phyloP scores from a whole-genome alignment of 2,329 filamentous ascomycete genomes.

The Aureobasidium vineae region DNA sequence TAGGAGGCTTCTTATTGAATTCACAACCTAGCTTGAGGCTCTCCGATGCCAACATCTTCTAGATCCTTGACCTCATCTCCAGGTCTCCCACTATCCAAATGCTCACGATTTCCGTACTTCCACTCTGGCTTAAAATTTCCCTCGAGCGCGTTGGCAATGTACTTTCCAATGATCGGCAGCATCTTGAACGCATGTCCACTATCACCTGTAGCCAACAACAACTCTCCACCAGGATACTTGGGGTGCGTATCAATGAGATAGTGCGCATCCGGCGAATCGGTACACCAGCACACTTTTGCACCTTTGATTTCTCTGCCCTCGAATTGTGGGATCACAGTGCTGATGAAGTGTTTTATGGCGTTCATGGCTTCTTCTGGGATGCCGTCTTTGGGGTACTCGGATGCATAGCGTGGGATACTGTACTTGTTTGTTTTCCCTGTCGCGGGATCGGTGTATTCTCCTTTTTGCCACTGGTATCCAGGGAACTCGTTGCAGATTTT shows the following conservation, averaged over 20 bases:
- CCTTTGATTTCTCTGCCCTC: constrained; percentile 50
- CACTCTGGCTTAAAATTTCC: constrained; percentile 32
- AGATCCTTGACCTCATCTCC: constrained; percentile 30
- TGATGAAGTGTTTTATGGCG: constrained; percentile 18
- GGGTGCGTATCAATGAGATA: constrained; percentile 56
- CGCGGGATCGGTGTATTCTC: constrained; percentile 11
- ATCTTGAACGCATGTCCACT: constrained; percentile 57
- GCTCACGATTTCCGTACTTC: constrained; percentile 17
- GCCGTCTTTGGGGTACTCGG: constrained; percentile 13
- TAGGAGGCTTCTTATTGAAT: neutral
- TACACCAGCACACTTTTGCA: constrained; percentile 57
- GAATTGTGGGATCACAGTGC: constrained; percentile 50
- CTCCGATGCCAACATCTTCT: constrained; percentile 28
- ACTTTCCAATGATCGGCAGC: constrained; percentile 52
- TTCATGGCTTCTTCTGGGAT: constrained; percentile 27
- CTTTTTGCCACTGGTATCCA: constrained; percentile 43
- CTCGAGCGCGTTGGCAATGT: constrained; percentile 52
- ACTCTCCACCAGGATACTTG: constrained; percentile 37
- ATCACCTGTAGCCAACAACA: constrained; percentile 52
- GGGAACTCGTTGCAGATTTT: constrained; percentile 58
- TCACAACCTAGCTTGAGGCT: neutral
- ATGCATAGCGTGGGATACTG: constrained; percentile 21
- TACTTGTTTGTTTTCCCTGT: constrained; percentile 20
- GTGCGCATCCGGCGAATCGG: constrained; percentile 55
- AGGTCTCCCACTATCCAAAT: constrained; percentile 16